phyloP scores from a whole-genome alignment of 176 grass and related monocot genomes.

The Elaeis guineensis region DNA sequence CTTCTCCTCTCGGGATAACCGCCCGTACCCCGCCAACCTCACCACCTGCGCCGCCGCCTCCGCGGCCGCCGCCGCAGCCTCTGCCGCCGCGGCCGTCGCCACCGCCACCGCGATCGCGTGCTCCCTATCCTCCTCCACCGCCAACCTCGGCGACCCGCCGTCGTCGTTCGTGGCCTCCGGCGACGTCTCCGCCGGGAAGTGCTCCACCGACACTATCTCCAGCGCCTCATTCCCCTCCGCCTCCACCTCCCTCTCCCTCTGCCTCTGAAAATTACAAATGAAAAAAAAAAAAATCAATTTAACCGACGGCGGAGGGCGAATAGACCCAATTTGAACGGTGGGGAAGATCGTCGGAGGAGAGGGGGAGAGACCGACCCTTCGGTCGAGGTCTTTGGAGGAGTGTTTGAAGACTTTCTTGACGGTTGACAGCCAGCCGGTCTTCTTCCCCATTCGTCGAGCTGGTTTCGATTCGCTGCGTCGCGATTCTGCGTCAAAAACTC shows the following conservation, averaged over 20 bases:
- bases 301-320: too few species aligned
- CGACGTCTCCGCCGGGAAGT: slow-evolving; percentile 57
- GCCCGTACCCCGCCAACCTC: slow-evolving; percentile 30
- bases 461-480: too few species aligned
- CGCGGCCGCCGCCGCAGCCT: slow-evolving; percentile 25
- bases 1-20: slow-evolving; percentile 38
- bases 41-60: slow-evolving; percentile 58
- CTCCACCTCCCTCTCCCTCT: slow-evolving; percentile 6
- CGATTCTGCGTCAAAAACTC: too few species aligned
- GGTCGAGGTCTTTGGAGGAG: slow-evolving; percentile 24
- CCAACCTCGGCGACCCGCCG: background rate
- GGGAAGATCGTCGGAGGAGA: background rate
- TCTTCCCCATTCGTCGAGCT: slow-evolving; percentile 51
- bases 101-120: slow-evolving; percentile 10
- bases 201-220: slow-evolving; percentile 64
- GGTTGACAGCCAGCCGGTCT: slow-evolving; percentile 52
- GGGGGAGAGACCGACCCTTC: background rate
- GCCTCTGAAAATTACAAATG: background rate
- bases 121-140: slow-evolving; percentile 20
- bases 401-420: slow-evolving; percentile 61
- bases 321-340: background rate
- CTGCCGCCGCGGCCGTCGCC: slow-evolving; percentile 33
- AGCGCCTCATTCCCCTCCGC: slow-evolving; percentile 17
- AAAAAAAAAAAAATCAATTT: background rate
- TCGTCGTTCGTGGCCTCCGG: slow-evolving; percentile 41